Evolutionary conservation across 371 early-diverging fungal species (phyloP), one percentile per base, ranked within the genome.

Genomic region (Lichtheimia corymbifera): DNA sequence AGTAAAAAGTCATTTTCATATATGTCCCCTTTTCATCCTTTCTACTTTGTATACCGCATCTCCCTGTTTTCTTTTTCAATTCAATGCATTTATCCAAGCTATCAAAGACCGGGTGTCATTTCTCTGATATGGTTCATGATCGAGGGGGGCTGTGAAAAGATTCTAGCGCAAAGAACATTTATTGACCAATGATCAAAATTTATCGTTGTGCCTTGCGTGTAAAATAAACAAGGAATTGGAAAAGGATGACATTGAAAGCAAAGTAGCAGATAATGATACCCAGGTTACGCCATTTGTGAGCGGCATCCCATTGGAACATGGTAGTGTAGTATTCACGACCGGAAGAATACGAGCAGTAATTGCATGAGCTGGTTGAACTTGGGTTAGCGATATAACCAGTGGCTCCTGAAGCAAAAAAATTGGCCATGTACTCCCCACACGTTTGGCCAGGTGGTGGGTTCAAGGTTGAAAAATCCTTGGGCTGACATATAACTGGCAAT

Each of bases 221-320:
- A 59, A 50, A 63, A 49, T 59, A 66, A n/a, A 73, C 70, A 24
- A 72, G 74, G 4, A 67, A 53, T 6, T 75, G 15, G 42, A 74
- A 68, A 44, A 84, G 72, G 27, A 60, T 3, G 20, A 80, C 57
- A 57, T 88, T 88, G 68, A 83, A 83, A 11, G 59, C 68, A 11
- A 67, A 54, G 67, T 79, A 86, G 9, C 76, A 80, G 9, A 79
- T 63, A 15, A 91, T 53, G 45, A 89, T 79, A 12, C 82, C 83
- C 57, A 86, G 67, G 72, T 90, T 86, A 59, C 88, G 77, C 86
- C 88, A 91, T 30, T 86, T 80, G 62, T 89, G 69, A 6, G 15
- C 69, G 58, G 77, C 85, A 57, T 65, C 61, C 91, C 91, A 91
- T 25, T 75, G 78, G 20, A 91, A 74, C 25, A 30, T 60, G 1